Evolutionary conservation across 768 basidiomycete genomes (phyloP), one percentile per base, ranked within the genome.

Genomic region (Amanita subjunquillea): DNA sequence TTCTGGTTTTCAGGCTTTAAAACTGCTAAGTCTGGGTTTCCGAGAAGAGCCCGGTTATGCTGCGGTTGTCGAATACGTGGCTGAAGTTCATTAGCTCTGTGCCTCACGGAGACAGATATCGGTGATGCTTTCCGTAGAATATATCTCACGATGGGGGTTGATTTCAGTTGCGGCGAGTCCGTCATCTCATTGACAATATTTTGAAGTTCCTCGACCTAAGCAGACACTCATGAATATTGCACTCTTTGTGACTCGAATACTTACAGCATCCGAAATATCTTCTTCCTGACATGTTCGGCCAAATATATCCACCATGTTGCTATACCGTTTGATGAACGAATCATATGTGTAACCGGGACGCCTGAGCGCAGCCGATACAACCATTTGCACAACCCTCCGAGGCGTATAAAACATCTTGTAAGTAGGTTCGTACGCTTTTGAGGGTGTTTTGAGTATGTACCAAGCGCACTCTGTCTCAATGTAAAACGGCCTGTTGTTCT

Each of bases 401-500:
- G 77, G 72, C 1, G 64, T 64, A 57, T 76, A 77, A 62, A 85
- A 87, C 3, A 73, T 59, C 22, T 64, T 59, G 48, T 75, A 81
- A 15, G 62, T 67, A 2, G 60, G 60, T 17, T 56, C 45, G 51
- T 88, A 89, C 20, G 53, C 57, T 17, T 60, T 58, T 2, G 77
- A 71, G 0, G 86, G 80, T 6, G 49, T 58, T 15, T 67, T 63
- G 25, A 89, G 65, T 32, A 78, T 74, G 61, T 87, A 88, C 72
- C 78, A 80, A 0, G 83, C 82, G 50, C 71, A 74, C 15, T 69
- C 56, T 0, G 87, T 87, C 57, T 87, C 79, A 22, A 91, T 70
- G 54, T 72, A 86, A 8, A 87, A 64, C 1, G 83, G 77, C 15
- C 87, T 88, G 56, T 51, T 6, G 13, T 25, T 50, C 29, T 46